Base-by-base conservation (phyloP, 2,329 filamentous ascomycete genomes). In the Cladosporium austrohemisphaericum region DNA sequence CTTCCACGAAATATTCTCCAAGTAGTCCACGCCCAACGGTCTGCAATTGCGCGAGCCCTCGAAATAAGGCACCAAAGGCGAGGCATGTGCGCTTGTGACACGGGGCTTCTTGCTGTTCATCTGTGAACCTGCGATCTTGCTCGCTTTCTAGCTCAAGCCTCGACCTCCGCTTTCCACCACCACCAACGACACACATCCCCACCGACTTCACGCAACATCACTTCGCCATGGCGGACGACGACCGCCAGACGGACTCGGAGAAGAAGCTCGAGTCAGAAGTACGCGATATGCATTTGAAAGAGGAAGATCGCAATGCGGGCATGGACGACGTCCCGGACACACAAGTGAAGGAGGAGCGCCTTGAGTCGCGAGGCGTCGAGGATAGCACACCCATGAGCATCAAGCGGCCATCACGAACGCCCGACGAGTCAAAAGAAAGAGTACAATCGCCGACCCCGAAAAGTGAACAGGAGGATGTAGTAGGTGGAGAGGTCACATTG, bases 401-500 rank as follows among this genome's bases (percentile, higher is more conserved):
- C 29, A 60, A 58, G 50, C 55, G 51, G 22, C 43, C 45, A 19
- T 64, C 60, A 23, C 57, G 55, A 28, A 64, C 61, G 41, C 60
- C 59, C 8, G 36, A 52, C 22, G 65, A 64, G 47, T 36, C 29
- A 10, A 32, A 53, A 23, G 61, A 60, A 23, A 59, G 62, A 11
- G 56, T 61, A 23, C 57, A 64, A n/a, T 70, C 71, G 5, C 66
- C 71, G 11, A 61, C 64, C 6, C 53, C 60, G 44, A 68, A 66
- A 44, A 63, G 62, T 48, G 69, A 74, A 50, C 61, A 72, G 28
- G 76, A 80, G 62, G 77, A 81, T 58, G 73, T 72, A 32, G 68
- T 84, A 44, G 77, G 77, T 51, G 81, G 78, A 55, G 79, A 80
- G 53, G 79, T 85, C 50, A 77, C 75, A 43, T 65, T 85, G 60